Conservation (phyloP, 2,329 filamentous ascomycete genomes). For the Metarhizium rileyi region DNA sequence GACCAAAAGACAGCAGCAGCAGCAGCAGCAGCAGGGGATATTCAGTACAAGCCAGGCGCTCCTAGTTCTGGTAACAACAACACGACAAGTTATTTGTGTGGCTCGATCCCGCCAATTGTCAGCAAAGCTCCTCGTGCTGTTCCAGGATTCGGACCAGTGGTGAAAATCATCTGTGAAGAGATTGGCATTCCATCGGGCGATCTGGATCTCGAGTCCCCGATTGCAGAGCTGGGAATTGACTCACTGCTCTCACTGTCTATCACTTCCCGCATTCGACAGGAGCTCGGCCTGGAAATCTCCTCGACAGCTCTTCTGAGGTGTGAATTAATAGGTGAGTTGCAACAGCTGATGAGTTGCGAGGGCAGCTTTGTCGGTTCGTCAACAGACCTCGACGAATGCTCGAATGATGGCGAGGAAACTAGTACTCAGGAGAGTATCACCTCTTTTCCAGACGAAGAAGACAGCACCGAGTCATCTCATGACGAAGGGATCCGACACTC, state of each 20-base stretch:
- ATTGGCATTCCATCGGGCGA: slow-evolving; percentile 63
- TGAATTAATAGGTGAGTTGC: slow-evolving; percentile 6
- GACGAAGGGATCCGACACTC: slow-evolving; percentile 8
- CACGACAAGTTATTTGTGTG: background rate
- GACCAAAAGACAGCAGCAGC: background rate
- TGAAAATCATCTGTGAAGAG: slow-evolving; percentile 46
- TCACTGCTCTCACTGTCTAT: slow-evolving; percentile 49
- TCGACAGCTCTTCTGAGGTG: slow-evolving; percentile 18
- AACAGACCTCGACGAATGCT: slow-evolving; percentile 38
- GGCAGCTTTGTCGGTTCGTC: slow-evolving; percentile 38
- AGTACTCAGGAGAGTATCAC: background rate
- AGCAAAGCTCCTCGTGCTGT: background rate
- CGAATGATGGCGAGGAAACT: slow-evolving; percentile 48
- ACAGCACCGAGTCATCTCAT: slow-evolving; percentile 30
- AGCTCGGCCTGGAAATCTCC: slow-evolving; percentile 43
- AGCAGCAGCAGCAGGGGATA: background rate
- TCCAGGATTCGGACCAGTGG: background rate
- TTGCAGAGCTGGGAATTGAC: slow-evolving; percentile 49
- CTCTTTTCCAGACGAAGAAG: slow-evolving; percentile 26
- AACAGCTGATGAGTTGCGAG: slow-evolving; percentile 3
- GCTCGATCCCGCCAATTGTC: background rate
- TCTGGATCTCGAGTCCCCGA: slow-evolving; percentile 41
- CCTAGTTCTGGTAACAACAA: background rate
- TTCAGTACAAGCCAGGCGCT: background rate
- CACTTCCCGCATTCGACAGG: slow-evolving; percentile 43